Evolutionary conservation across 768 basidiomycete species (phyloP), one percentile per base, ranked within the genome.

Genomic region (Tephrocybe sp.): DNA sequence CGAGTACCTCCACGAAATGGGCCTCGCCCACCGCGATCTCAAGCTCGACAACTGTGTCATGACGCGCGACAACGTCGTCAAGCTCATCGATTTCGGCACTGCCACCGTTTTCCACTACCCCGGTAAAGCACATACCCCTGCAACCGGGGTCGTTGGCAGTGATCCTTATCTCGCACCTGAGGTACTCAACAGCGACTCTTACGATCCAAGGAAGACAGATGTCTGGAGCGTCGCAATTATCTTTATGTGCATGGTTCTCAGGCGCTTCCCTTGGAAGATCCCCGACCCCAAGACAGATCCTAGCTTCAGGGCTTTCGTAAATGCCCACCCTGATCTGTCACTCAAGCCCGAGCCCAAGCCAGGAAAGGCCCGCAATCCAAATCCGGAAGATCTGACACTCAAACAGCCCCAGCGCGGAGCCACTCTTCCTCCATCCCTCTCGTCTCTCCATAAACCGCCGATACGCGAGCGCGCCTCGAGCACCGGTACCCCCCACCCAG

Each of bases 11-110:
- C 97, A 99, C 71, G 88, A 91, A 58, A 86, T 98, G 76, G 97
- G 97, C 23, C 86, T 98, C 45, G 97, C 97, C 4, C 97, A 99
- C 65, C 91, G 97, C 39, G 97, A 99, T 70, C 84, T 99, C 72
- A 99, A 99, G 71, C 88, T 99, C 54, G 97, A 99, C 75, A 99
- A 99, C 68, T 98, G 97, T 69, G 97, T 99, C 74, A 97, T 99
- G 92, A 96, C 90, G n/a, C 75, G 76, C 3, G 79, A 88, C 64
- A 93, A 98, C 65, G 82, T 97, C 59, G 92, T 99, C 75, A 99
- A 99, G 68, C 81, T 99, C 58, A 99, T 99, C 72, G 97, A 99
- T 71, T 99, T 99, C 72, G 97, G 97, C 46, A 99, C 97, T 4
- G 97, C 97, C n/a, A 94, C 94, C 57, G 95, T 99, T 53, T 99